Conservation (phyloP, 306 rosid genomes). For the Lathyrus aphaca region DNA sequence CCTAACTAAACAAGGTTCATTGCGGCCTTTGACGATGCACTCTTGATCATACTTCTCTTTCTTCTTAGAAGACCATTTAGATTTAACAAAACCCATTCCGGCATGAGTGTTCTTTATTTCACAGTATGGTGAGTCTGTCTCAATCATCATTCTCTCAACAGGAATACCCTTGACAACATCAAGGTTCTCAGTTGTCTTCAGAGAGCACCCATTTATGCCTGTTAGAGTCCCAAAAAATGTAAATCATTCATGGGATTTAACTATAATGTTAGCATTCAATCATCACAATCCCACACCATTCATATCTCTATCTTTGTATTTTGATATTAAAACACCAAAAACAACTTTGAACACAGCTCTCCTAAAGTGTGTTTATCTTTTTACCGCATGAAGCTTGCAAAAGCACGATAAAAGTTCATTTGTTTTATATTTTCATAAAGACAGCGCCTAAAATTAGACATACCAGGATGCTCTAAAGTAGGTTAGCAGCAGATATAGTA, state of each 20-base stretch:
- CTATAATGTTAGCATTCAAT: slow-evolving; percentile 21
- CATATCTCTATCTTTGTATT: background rate
- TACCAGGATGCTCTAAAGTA: slow-evolving; percentile 26
- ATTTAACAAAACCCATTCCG: slow-evolving; percentile 77
- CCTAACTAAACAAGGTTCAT: slow-evolving; percentile 95
- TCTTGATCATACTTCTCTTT: slow-evolving; percentile 86
- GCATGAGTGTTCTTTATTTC: slow-evolving; percentile 92
- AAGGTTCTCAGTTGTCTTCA: slow-evolving; percentile 80
- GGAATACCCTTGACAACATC: slow-evolving; percentile 81
- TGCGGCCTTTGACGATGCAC: slow-evolving; percentile 82
- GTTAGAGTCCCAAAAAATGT: slow-evolving; percentile 39
- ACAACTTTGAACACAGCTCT: slow-evolving; percentile 19
- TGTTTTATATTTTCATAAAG: slow-evolving; percentile 10
- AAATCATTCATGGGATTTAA: slow-evolving; percentile 29
- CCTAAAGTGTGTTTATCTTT: slow-evolving; percentile 3
- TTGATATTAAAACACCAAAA: slow-evolving; percentile 20
- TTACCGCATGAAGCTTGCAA: slow-evolving; percentile 27
- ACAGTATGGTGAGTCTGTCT: slow-evolving; percentile 95
- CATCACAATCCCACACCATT: slow-evolving; percentile 13
- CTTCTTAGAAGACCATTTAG: slow-evolving; percentile 86
- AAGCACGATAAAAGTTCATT: slow-evolving; percentile 2
- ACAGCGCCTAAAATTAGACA: slow-evolving; percentile 19
- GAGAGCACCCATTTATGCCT: slow-evolving; percentile 93
- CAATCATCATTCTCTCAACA: slow-evolving; percentile 87
- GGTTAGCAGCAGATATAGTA: slow-evolving; percentile 25